Evolutionary conservation across 306 rosid species (phyloP).

Genomic region (Malus asiatica): DNA sequence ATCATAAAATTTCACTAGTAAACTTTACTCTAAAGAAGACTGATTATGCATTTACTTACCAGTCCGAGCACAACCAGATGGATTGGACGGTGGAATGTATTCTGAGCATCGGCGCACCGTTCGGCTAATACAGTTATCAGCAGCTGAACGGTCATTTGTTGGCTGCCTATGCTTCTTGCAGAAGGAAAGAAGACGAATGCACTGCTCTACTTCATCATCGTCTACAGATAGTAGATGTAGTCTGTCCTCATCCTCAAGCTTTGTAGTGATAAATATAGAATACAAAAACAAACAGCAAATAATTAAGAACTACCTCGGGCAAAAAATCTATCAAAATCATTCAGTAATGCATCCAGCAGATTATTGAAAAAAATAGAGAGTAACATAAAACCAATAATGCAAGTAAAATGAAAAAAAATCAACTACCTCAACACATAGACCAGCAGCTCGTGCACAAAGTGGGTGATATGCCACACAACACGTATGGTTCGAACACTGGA

Average conservation of each 20-base stretch:
- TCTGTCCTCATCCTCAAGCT: slow-evolving; percentile 99
- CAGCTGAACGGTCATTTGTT: slow-evolving; percentile 64
- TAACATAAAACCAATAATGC: background rate
- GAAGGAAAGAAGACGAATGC: slow-evolving; percentile 89
- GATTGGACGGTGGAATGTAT: slow-evolving; percentile 73
- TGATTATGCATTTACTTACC: slow-evolving; percentile 43
- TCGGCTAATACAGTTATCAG: slow-evolving; percentile 64
- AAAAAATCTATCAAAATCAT: background rate
- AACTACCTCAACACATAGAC: slow-evolving; percentile 94
- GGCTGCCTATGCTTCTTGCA: slow-evolving; percentile 97
- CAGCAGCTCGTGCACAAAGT: slow-evolving; percentile 99
- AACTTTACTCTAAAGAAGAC: background rate
- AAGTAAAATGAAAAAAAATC: background rate
- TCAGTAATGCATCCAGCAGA: background rate
- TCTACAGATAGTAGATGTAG: slow-evolving; percentile 83
- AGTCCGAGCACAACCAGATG: slow-evolving; percentile 94
- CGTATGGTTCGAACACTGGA: slow-evolving; percentile 86
- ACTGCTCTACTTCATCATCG: slow-evolving; percentile 90
- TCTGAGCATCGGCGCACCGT: slow-evolving; percentile 64
- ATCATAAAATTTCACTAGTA: background rate
- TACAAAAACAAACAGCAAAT: slow-evolving; percentile 14
- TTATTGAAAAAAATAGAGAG: background rate
- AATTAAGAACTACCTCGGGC: background rate
- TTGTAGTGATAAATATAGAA: slow-evolving; percentile 10
- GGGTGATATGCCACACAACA: slow-evolving; percentile 98